These are phyloP conservation scores for Solanum hybrid DNA, from an alignment of 305 asterid species.

Conservation along the genomic window DNA sequence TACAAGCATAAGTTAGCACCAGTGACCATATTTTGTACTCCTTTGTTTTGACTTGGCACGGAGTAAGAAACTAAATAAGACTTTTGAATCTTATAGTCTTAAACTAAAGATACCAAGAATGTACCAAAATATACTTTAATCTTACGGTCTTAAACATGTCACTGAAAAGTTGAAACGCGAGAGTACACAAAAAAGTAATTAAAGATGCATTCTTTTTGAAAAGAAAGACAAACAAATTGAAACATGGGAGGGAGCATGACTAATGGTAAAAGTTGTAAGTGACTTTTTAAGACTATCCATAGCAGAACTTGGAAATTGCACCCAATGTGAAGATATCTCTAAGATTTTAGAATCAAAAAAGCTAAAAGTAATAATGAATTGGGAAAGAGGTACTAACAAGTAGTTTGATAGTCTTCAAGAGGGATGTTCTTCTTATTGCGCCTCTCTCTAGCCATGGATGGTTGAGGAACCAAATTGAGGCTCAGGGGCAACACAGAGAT, in stretches of 20 bases:
- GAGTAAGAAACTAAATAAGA: not conserved
- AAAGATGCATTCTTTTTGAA: not conserved
- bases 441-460: conserved; percentile 79
- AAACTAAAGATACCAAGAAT: not conserved
- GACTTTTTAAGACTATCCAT: not conserved
- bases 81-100: no score
- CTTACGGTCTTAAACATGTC: not conserved
- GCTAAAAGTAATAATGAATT: not conserved
- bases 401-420: conserved; percentile 58
- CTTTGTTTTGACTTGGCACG: not conserved
- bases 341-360: not conserved
- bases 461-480: conserved; percentile 35
- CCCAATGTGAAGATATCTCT: not conserved
- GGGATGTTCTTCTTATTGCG: conserved; percentile 73
- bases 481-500: conserved; percentile 48
- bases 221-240: not conserved
- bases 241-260: not conserved
- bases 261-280: not conserved
- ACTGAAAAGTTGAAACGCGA: not conserved
- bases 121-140: not conserved
- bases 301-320: not conserved
- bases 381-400: conserved; percentile 29
- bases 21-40: not conserved
- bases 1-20: not conserved
- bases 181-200: not conserved